phyloP scores from a whole-genome alignment of 768 basidiomycete species.

The Rhodocollybia butyracea region DNA sequence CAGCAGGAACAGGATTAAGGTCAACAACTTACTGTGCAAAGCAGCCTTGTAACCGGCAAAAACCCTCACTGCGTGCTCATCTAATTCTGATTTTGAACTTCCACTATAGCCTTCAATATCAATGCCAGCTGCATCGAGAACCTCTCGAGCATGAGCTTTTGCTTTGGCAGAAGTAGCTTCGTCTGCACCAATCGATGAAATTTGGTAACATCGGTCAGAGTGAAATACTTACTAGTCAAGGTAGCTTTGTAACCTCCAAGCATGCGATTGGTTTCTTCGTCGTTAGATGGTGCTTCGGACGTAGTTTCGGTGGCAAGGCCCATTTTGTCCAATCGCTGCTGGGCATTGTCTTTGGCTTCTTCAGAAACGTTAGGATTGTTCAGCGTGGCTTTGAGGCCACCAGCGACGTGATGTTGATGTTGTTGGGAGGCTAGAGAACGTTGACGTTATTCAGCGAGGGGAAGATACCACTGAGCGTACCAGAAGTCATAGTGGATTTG shows the following conservation, averaged over 20 bases:
- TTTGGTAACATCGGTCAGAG: not conserved
- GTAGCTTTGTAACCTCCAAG: constrained; percentile 13
- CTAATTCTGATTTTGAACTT: constrained; percentile 2
- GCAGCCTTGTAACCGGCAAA: constrained; percentile 28
- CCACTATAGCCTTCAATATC: not conserved
- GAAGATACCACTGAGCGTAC: not conserved
- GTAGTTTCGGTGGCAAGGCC: constrained; percentile 11
- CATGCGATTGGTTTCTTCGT: not conserved
- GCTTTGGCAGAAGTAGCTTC: constrained; percentile 9
- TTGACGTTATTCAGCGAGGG: constrained; percentile 33
- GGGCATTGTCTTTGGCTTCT: constrained; percentile 50
- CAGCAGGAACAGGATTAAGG: not conserved
- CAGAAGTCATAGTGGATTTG: not conserved
- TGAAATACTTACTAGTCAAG: constrained; percentile 6
- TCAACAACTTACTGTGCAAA: constrained; percentile 19
- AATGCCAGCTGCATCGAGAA: constrained; percentile 12
- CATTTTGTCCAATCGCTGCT: constrained; percentile 39
- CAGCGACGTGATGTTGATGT: constrained; percentile 29
- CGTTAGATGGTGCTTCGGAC: not conserved
- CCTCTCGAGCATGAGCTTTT: constrained; percentile 14
- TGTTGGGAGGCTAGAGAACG: constrained; percentile 37
- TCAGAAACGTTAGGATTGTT: constrained; percentile 56
- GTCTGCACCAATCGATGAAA: constrained; percentile 1
- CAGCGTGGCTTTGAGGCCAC: constrained; percentile 56
- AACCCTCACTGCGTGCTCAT: constrained; percentile 9